A percentile compares a stretch with the other conserved stretches of the same genome.
These are phyloP conservation scores for Anisogramma anomala DNA, from an alignment of 2,329 filamentous ascomycete genomes.

Conservation along the genomic window DNA sequence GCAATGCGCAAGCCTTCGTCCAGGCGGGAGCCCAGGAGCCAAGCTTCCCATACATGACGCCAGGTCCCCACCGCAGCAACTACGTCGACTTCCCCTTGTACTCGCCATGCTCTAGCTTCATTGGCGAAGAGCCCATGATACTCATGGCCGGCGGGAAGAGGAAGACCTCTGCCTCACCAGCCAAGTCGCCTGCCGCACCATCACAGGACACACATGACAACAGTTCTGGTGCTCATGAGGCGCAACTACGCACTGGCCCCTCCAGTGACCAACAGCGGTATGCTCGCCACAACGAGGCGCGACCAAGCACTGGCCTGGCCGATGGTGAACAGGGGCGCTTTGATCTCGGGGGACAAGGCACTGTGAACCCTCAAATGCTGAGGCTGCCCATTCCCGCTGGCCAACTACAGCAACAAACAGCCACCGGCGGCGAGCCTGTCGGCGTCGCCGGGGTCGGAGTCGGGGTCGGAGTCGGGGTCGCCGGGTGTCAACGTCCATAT, in stretches of 20 bases:
- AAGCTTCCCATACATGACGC: conserved; percentile 31
- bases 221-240: neutral
- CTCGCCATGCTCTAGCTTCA: conserved; percentile 36
- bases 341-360: neutral
- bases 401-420: neutral
- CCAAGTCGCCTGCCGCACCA: neutral
- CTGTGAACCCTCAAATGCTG: neutral
- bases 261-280: neutral
- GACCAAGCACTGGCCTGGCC: conserved; percentile 1
- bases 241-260: neutral
- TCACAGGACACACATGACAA: neutral
- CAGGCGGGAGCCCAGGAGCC: conserved; percentile 14
- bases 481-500: conserved; percentile 3
- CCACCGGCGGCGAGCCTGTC: neutral
- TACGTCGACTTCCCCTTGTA: conserved; percentile 47
- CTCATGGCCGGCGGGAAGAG: conserved; percentile 15
- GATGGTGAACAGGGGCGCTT: conserved; percentile 2
- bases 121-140: conserved; percentile 35
- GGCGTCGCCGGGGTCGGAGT: neutral
- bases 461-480: neutral
- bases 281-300: neutral
- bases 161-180: neutral
- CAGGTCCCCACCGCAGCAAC: conserved; percentile 26
- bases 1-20: conserved; percentile 14
- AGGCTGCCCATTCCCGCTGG: conserved; percentile 1